phyloP scores from a whole-genome alignment of 2,329 filamentous ascomycete genomes.

The Cadophora luteo-olivacea region DNA sequence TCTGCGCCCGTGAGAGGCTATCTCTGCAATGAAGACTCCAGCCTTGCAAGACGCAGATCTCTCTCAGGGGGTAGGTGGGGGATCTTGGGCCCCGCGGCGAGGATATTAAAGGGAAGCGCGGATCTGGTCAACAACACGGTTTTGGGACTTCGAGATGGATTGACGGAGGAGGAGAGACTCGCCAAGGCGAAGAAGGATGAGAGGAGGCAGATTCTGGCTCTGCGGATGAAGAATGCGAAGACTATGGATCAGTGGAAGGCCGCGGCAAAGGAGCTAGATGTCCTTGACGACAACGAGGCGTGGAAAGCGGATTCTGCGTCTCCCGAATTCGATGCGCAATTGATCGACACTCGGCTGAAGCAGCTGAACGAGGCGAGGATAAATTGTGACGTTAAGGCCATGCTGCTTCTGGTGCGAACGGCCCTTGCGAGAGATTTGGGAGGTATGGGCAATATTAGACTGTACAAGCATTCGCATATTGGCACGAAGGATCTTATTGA shows the following conservation, averaged over 20 bases:
- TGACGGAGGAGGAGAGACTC: conserved; percentile 53
- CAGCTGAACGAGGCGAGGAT: conserved; percentile 78
- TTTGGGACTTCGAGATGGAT: conserved; percentile 39
- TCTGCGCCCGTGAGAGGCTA: conserved; percentile 32
- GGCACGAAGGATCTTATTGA: conserved; percentile 91
- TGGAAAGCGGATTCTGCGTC: conserved; percentile 74
- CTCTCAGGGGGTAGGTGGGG: conserved; percentile 32
- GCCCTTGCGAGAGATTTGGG: conserved; percentile 81
- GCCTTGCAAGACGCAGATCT: conserved; percentile 23
- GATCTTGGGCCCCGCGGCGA: conserved; percentile 38
- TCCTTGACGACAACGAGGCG: conserved; percentile 77
- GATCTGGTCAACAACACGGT: conserved; percentile 40
- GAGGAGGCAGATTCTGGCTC: conserved; percentile 65
- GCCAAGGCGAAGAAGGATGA: conserved; percentile 57
- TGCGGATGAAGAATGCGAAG: conserved; percentile 71
- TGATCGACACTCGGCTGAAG: conserved; percentile 73
- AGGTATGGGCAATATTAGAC: conserved; percentile 80
- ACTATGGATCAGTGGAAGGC: conserved; percentile 75
- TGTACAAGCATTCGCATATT: conserved; percentile 85
- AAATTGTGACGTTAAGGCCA: conserved; percentile 73
- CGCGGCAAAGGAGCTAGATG: conserved; percentile 79
- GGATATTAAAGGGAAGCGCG: conserved; percentile 36
- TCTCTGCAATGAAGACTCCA: conserved; percentile 26
- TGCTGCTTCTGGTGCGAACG: conserved; percentile 84
- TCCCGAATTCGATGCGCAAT: conserved; percentile 64